Conservation (phyloP, 306 rosid genomes). For the Prunus padus region DNA sequence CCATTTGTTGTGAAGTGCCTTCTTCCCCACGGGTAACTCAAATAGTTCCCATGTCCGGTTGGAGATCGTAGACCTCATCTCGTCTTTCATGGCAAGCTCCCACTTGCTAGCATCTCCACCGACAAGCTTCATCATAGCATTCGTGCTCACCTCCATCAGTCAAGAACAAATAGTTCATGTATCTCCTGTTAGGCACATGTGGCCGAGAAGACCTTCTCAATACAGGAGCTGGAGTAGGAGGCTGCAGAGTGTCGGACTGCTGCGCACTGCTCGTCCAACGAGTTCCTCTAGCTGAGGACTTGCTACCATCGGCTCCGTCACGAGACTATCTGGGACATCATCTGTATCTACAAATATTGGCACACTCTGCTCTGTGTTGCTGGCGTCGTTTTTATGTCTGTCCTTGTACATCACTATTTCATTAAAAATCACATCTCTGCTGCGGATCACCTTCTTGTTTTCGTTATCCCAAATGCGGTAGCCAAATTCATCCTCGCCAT, state of each 20-base stretch:
- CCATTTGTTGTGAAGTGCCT: not conserved
- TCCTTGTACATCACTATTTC: not conserved
- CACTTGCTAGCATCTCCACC: no score
- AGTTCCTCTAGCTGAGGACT: not conserved
- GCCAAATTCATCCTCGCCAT: not conserved
- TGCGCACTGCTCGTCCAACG: not conserved
- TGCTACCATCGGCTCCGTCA: not conserved
- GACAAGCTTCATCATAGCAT: no score
- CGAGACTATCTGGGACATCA: not conserved
- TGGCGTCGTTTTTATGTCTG: not conserved
- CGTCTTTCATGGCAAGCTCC: no score
- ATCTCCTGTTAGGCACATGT: not conserved
- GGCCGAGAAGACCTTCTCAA: no score
- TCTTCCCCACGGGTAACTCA: not conserved
- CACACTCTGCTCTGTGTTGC: not conserved
- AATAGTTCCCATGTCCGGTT: not conserved
- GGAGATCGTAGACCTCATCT: not conserved
- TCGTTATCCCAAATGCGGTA: not conserved
- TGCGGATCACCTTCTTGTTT: not conserved
- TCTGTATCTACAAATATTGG: not conserved
- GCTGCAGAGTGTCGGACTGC: no score
- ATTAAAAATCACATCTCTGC: not conserved
- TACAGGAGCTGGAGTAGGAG: no score
- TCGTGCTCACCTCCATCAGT: not conserved
- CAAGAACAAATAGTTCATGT: not conserved